phyloP scores from a whole-genome alignment of 139 green algal species.

The Haematococcus lacustris region DNA sequence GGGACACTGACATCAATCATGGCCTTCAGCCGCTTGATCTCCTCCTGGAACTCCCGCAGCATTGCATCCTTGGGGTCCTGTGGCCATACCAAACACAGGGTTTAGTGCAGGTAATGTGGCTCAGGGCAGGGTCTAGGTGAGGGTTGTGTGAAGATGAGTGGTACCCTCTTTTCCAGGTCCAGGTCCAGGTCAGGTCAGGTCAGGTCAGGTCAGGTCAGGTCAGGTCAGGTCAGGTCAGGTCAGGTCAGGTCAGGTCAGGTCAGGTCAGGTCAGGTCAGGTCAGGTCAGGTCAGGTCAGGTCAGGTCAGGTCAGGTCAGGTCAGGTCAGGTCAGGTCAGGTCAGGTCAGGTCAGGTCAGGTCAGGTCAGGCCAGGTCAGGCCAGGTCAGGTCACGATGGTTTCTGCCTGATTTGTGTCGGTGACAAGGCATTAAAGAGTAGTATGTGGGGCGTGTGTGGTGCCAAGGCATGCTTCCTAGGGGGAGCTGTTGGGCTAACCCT shows the following conservation, averaged over 20 bases:
- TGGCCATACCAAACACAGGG: no score
- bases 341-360: no score
- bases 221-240: conserved; percentile 1
- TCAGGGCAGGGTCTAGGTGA: no score
- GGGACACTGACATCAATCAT: conserved; percentile 40
- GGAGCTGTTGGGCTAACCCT: no score
- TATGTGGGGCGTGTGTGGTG: no score
- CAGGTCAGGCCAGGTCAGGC: conserved; percentile 5
- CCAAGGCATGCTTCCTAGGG: no score
- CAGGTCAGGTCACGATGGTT: conserved; percentile 3
- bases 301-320: conserved; percentile 1
- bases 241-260: conserved; percentile 1
- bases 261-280: conserved; percentile 1
- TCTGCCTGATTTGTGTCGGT: no score
- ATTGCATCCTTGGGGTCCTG: conserved; percentile 79
- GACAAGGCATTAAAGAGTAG: no score
- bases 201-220: conserved; percentile 1
- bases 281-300: conserved; percentile 1
- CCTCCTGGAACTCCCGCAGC: conserved; percentile 75
- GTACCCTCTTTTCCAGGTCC: no score
- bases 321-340: conserved; percentile 2
- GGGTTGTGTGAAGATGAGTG: no score
- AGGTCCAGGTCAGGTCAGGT: no score
- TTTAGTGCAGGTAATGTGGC: no score
- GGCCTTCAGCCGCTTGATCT: conserved; percentile 73